phyloP scores from a whole-genome alignment of 2,329 filamentous ascomycete species.

The Acrocalymma vagum region DNA sequence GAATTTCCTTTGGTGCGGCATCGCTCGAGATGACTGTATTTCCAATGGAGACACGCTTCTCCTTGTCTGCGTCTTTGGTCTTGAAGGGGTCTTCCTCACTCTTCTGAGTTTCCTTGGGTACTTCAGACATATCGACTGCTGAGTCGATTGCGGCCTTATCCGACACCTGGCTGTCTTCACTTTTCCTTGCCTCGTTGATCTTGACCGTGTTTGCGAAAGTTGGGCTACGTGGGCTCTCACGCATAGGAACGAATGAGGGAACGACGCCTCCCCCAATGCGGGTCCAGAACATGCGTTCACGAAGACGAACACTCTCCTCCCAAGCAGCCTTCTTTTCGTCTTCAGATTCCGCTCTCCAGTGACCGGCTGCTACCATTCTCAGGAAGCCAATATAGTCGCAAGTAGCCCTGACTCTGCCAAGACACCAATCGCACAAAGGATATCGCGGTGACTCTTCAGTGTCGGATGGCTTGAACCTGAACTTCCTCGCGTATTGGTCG shows the following conservation, averaged over 20 bases:
- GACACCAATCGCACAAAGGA: slow-evolving; percentile 87
- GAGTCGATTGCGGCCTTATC: slow-evolving; percentile 28
- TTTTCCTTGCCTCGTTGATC: slow-evolving; percentile 30
- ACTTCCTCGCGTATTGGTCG: slow-evolving; percentile 75
- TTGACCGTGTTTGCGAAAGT: slow-evolving; percentile 32
- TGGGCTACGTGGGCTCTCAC: slow-evolving; percentile 43
- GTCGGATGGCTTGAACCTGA: slow-evolving; percentile 90
- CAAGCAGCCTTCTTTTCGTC: slow-evolving; percentile 88
- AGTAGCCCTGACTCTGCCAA: slow-evolving; percentile 82
- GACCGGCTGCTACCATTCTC: slow-evolving; percentile 88
- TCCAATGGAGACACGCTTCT: slow-evolving; percentile 48
- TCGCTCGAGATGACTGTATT: slow-evolving; percentile 42
- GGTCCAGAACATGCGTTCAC: slow-evolving; percentile 98
- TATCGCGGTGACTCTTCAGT: slow-evolving; percentile 87
- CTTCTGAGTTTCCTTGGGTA: slow-evolving; percentile 21
- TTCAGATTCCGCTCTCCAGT: slow-evolving; percentile 84
- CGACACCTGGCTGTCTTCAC: slow-evolving; percentile 36
- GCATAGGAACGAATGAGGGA: slow-evolving; percentile 62
- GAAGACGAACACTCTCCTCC: slow-evolving; percentile 90
- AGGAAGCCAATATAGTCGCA: slow-evolving; percentile 95
- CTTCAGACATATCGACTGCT: slow-evolving; percentile 31
- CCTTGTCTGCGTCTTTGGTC: slow-evolving; percentile 26
- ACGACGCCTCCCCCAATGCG: slow-evolving; percentile 91
- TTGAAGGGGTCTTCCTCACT: slow-evolving; percentile 46
- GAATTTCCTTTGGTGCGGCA: slow-evolving; percentile 9